A percentile compares a stretch with the other conserved stretches of the same genome.
Evolutionary conservation across 2,329 filamentous ascomycete species (phyloP).

Genomic region (Aspergillus sp.): DNA sequence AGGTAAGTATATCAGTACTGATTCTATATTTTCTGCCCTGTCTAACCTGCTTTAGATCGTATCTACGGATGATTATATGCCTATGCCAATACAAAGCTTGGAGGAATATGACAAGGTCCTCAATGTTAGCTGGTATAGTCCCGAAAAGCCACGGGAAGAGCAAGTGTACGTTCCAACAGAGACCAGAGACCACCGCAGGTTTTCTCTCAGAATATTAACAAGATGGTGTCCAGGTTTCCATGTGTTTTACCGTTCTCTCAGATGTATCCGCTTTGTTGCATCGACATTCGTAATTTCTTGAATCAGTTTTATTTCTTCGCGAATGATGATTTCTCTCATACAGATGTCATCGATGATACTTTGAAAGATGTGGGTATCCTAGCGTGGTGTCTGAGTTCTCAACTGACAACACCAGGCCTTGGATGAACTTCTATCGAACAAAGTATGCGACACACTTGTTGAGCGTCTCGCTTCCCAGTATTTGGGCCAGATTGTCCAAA

Average conservation of each 20-base stretch:
- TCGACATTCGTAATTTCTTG: slow-evolving; percentile 93
- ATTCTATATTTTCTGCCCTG: slow-evolving; percentile 6
- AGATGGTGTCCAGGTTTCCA: slow-evolving; percentile 58
- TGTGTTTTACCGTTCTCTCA: slow-evolving; percentile 96
- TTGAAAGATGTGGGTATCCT: slow-evolving; percentile 60
- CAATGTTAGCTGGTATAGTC: slow-evolving; percentile 91
- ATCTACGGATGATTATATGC: slow-evolving; percentile 98
- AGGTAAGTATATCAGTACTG: slow-evolving; percentile 46
- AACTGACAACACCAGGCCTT: slow-evolving; percentile 54
- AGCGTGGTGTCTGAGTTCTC: background rate
- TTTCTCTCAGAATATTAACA: background rate
- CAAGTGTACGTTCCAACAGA: slow-evolving; percentile 53
- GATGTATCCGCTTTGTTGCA: slow-evolving; percentile 98
- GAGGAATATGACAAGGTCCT: slow-evolving; percentile 96
- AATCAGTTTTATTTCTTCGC: slow-evolving; percentile 98
- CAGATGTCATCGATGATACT: slow-evolving; percentile 83
- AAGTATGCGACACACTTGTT: slow-evolving; percentile 84
- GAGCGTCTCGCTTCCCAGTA: slow-evolving; percentile 88
- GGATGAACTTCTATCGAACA: slow-evolving; percentile 88
- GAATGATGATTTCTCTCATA: slow-evolving; percentile 90
- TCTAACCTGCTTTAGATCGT: slow-evolving; percentile 45
- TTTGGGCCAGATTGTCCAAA: slow-evolving; percentile 95
- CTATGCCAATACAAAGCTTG: slow-evolving; percentile 85
- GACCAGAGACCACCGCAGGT: too few relatives aligned
- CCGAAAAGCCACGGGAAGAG: slow-evolving; percentile 68